Percentiles rank a stretch among this genome's conserved stretches.
phyloP scores from a whole-genome alignment of 2,329 filamentous ascomycete species.

The Chaetomiaceae sp. region DNA sequence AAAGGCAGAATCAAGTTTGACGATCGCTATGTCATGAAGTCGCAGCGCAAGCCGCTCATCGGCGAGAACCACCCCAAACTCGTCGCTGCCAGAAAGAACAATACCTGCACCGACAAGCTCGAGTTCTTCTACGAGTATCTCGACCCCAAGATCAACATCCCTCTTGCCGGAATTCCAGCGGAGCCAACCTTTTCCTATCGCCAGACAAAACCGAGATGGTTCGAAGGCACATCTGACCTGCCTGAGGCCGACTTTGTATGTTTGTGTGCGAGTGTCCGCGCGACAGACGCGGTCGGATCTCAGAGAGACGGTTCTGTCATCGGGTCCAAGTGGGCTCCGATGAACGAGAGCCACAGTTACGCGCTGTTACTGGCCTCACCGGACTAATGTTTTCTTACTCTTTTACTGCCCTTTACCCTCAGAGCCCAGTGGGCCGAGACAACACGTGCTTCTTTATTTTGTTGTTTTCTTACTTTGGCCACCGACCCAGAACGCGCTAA shows the following conservation, averaged over 20 bases:
- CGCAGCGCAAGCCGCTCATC: background rate
- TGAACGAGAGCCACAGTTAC: background rate
- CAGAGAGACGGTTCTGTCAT: background rate
- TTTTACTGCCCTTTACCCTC: background rate
- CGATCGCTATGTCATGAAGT: conserved; percentile 1
- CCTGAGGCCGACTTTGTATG: background rate
- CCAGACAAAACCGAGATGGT: too few relatives aligned
- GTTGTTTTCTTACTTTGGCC: too few relatives aligned
- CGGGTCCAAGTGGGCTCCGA: background rate
- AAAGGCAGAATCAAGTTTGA: background rate
- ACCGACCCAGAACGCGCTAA: conserved; percentile 8
- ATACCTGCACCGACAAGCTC: background rate
- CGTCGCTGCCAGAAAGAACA: background rate
- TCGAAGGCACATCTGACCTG: background rate
- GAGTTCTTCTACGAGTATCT: conserved; percentile 10
- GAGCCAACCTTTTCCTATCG: background rate
- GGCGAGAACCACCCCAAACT: conserved; percentile 18
- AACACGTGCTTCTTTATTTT: background rate
- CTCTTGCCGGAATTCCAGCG: conserved; percentile 17
- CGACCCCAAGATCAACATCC: conserved; percentile 16
- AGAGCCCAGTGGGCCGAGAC: background rate
- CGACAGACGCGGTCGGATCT: background rate
- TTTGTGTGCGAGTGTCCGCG: background rate
- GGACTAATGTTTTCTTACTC: background rate
- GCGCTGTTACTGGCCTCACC: background rate